These are phyloP conservation scores for Suillus subluteus DNA, from an alignment of 768 basidiomycete genomes.

Conservation along the genomic window DNA sequence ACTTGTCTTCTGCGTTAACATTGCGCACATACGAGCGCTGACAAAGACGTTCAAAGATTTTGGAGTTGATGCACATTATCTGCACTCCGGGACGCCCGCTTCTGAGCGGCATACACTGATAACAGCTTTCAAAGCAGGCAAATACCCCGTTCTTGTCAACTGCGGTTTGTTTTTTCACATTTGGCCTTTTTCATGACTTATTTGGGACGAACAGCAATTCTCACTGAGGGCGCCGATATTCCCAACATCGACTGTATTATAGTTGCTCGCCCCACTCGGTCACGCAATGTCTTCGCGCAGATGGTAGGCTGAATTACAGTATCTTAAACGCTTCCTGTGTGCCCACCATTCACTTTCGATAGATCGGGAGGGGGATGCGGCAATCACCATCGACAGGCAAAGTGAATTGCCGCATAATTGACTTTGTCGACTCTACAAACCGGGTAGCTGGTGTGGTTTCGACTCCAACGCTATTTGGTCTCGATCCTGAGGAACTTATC, in stretches of 20 bases:
- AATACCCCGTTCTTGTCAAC: constrained; percentile 87
- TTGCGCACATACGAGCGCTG: constrained; percentile 77
- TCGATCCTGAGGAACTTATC: constrained; percentile 68
- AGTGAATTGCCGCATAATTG: constrained; percentile 83
- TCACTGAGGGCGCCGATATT: constrained; percentile 95
- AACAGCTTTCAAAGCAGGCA: constrained; percentile 65
- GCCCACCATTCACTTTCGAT: constrained; percentile 7
- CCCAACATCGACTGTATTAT: constrained; percentile 93
- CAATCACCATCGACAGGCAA: constrained; percentile 83
- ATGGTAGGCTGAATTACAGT: constrained; percentile 59
- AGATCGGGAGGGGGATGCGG: constrained; percentile 94
- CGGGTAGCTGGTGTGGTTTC: constrained; percentile 75
- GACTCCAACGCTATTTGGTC: constrained; percentile 82
- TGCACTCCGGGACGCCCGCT: constrained; percentile 71
- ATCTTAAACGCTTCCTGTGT: not conserved
- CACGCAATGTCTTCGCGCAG: constrained; percentile 87
- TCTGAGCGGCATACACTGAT: constrained; percentile 68
- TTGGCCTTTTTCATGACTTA: not conserved
- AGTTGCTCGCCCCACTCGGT: constrained; percentile 86
- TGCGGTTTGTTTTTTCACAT: constrained; percentile 58
- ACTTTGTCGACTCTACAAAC: constrained; percentile 80
- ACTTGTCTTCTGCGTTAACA: constrained; percentile 87
- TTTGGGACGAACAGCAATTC: constrained; percentile 53
- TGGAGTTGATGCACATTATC: constrained; percentile 84
- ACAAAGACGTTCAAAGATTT: constrained; percentile 71